Conservation (phyloP, 192 early-diverging fungal species). For the Backusella macrospora region DNA sequence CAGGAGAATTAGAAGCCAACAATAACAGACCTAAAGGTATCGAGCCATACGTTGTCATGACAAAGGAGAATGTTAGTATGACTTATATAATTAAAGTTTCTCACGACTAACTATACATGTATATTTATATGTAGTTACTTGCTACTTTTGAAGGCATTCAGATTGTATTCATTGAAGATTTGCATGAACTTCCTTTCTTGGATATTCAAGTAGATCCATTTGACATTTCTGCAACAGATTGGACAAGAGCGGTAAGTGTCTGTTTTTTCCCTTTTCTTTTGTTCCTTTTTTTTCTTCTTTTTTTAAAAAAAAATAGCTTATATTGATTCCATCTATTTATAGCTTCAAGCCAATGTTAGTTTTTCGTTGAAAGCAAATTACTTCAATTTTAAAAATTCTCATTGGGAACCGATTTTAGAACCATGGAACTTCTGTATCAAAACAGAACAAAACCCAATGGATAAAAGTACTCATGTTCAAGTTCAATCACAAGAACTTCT, state of each 20-base stretch:
- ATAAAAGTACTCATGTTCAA: constrained; percentile 49
- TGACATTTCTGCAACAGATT: constrained; percentile 69
- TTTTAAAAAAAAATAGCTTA: neutral
- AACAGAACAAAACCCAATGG: constrained; percentile 30
- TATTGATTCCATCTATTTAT: neutral
- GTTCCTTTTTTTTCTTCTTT: neutral
- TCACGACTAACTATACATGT: neutral
- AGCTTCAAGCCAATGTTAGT: constrained; percentile 57
- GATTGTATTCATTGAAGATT: constrained; percentile 79
- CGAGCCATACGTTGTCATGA: constrained; percentile 42
- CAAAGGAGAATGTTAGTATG: constrained; percentile 33
- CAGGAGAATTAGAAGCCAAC: neutral
- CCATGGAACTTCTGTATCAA: constrained; percentile 64
- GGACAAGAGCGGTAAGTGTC: constrained; percentile 56
- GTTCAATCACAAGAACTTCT: constrained; percentile 63
- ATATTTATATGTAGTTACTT: constrained; percentile 17
- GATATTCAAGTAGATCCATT: constrained; percentile 71
- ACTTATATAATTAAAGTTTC: neutral
- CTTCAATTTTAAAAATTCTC: constrained; percentile 86
- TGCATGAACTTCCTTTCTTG: constrained; percentile 80
- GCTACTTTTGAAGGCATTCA: constrained; percentile 55
- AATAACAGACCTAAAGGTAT: neutral
- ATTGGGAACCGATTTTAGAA: constrained; percentile 91
- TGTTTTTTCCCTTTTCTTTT: too few relatives aligned
- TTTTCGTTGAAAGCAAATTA: constrained; percentile 70